Base-by-base conservation (phyloP, 108 stramenopile genomes). In the Aurantiochytrium sp. region DNA sequence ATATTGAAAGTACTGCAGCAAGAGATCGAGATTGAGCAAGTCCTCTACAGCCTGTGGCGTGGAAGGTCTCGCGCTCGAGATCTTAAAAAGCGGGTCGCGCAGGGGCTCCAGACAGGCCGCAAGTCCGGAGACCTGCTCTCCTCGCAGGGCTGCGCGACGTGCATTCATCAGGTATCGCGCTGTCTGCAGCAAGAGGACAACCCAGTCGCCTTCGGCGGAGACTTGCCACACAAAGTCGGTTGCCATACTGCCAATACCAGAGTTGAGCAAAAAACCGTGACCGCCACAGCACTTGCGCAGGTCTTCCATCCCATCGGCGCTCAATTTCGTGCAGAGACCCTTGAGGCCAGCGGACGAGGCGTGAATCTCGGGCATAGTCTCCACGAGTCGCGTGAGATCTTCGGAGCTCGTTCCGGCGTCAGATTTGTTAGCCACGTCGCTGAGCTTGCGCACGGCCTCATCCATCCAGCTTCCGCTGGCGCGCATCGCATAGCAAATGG, bases 1-100 rank as follows among this genome's bases (percentile, higher is more conserved):
- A 87, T 96, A 95, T 57, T 94, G 93, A 60, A 95, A 95, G 16
- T 95, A 95, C 28, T 44, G 6, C 44, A 96, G 88, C 44, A 97
- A 90, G 5, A 90, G 89, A 4, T 90, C 57, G 3, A 95, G 43
- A 6, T 93, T 72, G 2, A 91, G 45, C 89, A 96, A 89, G 23
- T 92, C 94, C 0, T 92, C 71, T 28, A 47, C 90, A 72, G 90
- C 44, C 49, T 87, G 49, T 64, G 87, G 90, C n/a, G 59, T 89
- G 59, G 58, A 88, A 90, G 60, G 91, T 87, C 45, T 6, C 43
- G 76, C 76, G 23, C 16, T 16, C 76, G n/a, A 18, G 43, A 88
- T 5, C 8, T 35, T 29, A 16, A 58, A 60, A 0, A 60, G 42
- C 18, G 29, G 88, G 59, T 44, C 43, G 0, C 60, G 42, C 43